These are phyloP conservation scores for Vitis hybrid DNA, from an alignment of 177 flowering plant species.

Conservation along the genomic window DNA sequence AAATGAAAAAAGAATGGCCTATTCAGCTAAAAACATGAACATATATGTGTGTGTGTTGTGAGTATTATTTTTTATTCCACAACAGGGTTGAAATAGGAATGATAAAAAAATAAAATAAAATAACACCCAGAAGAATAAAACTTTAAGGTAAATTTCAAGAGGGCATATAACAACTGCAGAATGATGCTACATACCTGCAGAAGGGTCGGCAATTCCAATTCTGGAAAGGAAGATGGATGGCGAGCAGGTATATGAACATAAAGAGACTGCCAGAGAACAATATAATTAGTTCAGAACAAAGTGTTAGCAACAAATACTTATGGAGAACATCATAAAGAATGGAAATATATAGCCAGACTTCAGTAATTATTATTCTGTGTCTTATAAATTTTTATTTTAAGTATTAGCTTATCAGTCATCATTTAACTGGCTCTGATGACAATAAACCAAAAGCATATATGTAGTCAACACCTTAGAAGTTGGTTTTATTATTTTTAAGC, in stretches of 20 bases:
- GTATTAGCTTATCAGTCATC: no score
- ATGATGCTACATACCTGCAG: conserved; percentile 65
- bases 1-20: no score
- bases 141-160: background rate
- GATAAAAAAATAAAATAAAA: background rate
- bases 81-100: no score
- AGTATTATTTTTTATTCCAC: no score
- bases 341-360: no score
- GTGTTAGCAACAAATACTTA: background rate
- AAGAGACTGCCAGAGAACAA: conserved; percentile 57
- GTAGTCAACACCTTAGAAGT: no score
- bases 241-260: conserved; percentile 85
- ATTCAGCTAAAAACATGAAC: no score
- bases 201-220: conserved; percentile 88
- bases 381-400: no score
- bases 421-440: no score
- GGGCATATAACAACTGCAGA: background rate
- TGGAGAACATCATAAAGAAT: background rate
- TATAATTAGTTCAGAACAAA: conserved; percentile 1
- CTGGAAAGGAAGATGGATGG: conserved; percentile 81
- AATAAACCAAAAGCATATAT: background rate
- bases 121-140: background rate
- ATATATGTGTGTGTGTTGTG: no score
- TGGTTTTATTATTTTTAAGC: no score
- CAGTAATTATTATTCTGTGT: no score